These are phyloP conservation scores for Fomitopsis pulvina DNA, from an alignment of 768 basidiomycete species.

Conservation along the genomic window DNA sequence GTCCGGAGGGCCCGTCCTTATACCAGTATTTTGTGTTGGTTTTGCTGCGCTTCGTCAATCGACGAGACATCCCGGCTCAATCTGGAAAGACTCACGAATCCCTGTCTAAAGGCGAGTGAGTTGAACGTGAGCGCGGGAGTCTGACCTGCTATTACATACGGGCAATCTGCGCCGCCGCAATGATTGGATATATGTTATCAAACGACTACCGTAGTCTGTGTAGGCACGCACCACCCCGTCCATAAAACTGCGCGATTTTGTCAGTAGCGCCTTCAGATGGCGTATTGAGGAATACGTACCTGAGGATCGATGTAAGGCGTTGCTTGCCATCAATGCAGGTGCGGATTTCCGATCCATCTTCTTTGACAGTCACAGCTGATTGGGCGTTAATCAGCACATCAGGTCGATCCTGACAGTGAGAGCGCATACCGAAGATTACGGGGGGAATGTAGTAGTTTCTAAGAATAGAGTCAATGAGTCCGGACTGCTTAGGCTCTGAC, in stretches of 20 bases:
- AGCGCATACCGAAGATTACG: slow-evolving; percentile 50
- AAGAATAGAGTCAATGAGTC: slow-evolving; percentile 58
- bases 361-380: slow-evolving; percentile 32
- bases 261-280: no score
- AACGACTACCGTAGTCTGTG: neutral
- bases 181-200: slow-evolving; percentile 9
- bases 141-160: slow-evolving; percentile 8
- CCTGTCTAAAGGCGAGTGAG: slow-evolving; percentile 6
- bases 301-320: slow-evolving; percentile 56
- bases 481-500: slow-evolving; percentile 52
- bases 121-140: neutral
- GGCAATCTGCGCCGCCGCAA: slow-evolving; percentile 27
- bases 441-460: slow-evolving; percentile 63
- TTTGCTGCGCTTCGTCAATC: slow-evolving; percentile 13
- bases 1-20: slow-evolving; percentile 21
- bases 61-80: neutral
- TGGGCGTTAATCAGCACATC: neutral
- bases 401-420: neutral
- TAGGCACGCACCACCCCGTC: slow-evolving; percentile 43
- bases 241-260: slow-evolving; percentile 28
- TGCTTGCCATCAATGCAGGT: slow-evolving; percentile 73
- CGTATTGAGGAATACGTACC: slow-evolving; percentile 27
- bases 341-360: slow-evolving; percentile 38
- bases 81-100: slow-evolving; percentile 7
- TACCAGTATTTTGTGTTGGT: slow-evolving; percentile 49